Conservation (phyloP, 768 basidiomycete species). For the Candolleomyces efflorescens region DNA sequence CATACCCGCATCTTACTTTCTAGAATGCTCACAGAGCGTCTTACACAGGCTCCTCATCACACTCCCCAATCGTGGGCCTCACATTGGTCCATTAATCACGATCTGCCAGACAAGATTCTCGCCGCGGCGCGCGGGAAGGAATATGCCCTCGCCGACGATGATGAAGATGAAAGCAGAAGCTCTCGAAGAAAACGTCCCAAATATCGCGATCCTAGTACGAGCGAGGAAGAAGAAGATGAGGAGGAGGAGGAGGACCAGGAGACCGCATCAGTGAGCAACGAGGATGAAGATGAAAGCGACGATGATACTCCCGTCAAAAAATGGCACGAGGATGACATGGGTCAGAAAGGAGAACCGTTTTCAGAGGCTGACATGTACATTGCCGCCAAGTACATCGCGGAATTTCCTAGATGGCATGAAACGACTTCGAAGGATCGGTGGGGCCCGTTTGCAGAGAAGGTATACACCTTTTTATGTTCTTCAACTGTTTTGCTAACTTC, state of each 20-base stretch:
- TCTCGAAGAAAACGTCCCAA: constrained; percentile 12
- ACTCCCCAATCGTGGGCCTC: constrained; percentile 57
- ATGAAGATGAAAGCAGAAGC: constrained; percentile 14
- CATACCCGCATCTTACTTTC: background rate
- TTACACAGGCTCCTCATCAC: constrained; percentile 60
- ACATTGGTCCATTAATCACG: constrained; percentile 64
- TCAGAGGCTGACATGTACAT: constrained; percentile 60
- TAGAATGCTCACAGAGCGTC: background rate
- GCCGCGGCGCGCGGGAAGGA: constrained; percentile 37
- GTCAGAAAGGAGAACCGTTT: constrained; percentile 42
- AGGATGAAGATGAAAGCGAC: constrained; percentile 27
- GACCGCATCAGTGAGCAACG: constrained; percentile 4
- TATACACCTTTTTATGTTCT: constrained; percentile 20
- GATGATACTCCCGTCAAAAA: constrained; percentile 31
- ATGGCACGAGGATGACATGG: constrained; percentile 48
- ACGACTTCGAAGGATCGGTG: constrained; percentile 45
- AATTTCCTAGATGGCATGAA: constrained; percentile 40
- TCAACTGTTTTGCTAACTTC: constrained; percentile 1
- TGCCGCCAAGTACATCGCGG: constrained; percentile 56
- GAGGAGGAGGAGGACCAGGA: constrained; percentile 16
- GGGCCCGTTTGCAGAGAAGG: constrained; percentile 49
- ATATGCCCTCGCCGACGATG: constrained; percentile 19
- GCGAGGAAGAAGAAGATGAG: constrained; percentile 23
- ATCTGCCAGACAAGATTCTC: constrained; percentile 63
- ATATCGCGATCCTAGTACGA: constrained; percentile 13